These are phyloP conservation scores for Diaporthe ampelina DNA, from an alignment of 2,329 filamentous ascomycete genomes.

Conservation along the genomic window DNA sequence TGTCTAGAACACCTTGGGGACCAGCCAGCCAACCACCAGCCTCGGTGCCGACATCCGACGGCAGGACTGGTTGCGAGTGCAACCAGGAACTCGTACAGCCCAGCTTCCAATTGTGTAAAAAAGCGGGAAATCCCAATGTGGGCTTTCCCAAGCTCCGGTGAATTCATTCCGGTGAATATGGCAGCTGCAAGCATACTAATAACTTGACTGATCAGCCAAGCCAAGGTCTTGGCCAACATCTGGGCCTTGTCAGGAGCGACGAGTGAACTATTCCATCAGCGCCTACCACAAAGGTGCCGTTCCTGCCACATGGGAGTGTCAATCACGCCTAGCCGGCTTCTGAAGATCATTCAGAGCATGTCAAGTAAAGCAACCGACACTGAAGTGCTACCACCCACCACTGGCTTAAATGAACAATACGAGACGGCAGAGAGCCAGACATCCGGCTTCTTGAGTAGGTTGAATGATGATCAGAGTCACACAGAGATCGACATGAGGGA, in stretches of 20 bases:
- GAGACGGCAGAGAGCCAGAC: too few species aligned
- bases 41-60: constrained; percentile 27
- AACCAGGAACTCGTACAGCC: background rate
- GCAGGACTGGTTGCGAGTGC: too few species aligned
- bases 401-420: too few species aligned
- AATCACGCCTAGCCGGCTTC: background rate
- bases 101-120: background rate
- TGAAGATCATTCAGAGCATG: background rate
- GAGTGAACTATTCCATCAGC: too few species aligned
- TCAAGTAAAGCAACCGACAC: background rate
- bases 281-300: background rate
- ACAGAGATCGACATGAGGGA: too few species aligned
- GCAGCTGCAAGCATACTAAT: too few species aligned
- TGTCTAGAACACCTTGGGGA: constrained; percentile 25
- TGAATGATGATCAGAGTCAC: too few species aligned
- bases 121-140: too few species aligned
- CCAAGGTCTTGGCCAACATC: background rate
- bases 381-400: background rate
- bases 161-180: background rate
- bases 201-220: too few species aligned
- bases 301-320: background rate
- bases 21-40: constrained; percentile 33
- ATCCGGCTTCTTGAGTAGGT: too few species aligned
- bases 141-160: too few species aligned
- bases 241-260: background rate